These are phyloP conservation scores for Gilbertella persicaria DNA, from an alignment of 371 early-diverging fungal species.

Conservation along the genomic window DNA sequence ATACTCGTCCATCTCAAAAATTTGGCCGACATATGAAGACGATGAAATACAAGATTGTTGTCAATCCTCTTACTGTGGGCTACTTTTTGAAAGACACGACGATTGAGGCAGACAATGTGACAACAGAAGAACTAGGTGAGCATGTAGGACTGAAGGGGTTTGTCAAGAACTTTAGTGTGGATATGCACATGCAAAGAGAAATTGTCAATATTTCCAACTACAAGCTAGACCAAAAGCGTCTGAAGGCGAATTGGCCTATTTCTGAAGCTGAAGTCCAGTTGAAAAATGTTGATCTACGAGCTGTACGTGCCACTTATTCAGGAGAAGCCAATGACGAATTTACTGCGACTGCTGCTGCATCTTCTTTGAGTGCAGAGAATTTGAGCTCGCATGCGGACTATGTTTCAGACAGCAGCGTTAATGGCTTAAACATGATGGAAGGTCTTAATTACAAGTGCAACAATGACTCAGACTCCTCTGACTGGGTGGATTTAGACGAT, in stretches of 20 bases:
- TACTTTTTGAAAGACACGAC: constrained; percentile 36
- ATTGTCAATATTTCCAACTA: constrained; percentile 28
- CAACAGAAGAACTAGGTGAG: constrained; percentile 35
- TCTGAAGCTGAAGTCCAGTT: constrained; percentile 53
- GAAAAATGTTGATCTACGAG: constrained; percentile 49
- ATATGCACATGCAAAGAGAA: constrained; percentile 51
- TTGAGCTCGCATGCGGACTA: constrained; percentile 13
- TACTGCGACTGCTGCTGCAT: no score
- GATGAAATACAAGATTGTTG: constrained; percentile 45
- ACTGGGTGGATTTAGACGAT: constrained; percentile 54
- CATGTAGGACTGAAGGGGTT: constrained; percentile 49
- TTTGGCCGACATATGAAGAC: constrained; percentile 45
- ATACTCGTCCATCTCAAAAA: constrained; percentile 27
- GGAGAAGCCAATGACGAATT: neutral
- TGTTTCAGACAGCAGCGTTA: neutral
- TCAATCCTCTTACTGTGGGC: constrained; percentile 31
- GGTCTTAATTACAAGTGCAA: constrained; percentile 33
- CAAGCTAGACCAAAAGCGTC: constrained; percentile 37
- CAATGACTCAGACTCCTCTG: constrained; percentile 42
- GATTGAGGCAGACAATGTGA: constrained; percentile 10
- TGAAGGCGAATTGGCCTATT: constrained; percentile 51
- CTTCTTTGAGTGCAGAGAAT: constrained; percentile 19
- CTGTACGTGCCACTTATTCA: constrained; percentile 26
- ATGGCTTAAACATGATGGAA: constrained; percentile 36
- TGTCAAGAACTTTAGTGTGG: constrained; percentile 44